Evolutionary conservation across 495 filamentous ascomycete genomes (phyloP).

Genomic region (Neurospora sp.): DNA sequence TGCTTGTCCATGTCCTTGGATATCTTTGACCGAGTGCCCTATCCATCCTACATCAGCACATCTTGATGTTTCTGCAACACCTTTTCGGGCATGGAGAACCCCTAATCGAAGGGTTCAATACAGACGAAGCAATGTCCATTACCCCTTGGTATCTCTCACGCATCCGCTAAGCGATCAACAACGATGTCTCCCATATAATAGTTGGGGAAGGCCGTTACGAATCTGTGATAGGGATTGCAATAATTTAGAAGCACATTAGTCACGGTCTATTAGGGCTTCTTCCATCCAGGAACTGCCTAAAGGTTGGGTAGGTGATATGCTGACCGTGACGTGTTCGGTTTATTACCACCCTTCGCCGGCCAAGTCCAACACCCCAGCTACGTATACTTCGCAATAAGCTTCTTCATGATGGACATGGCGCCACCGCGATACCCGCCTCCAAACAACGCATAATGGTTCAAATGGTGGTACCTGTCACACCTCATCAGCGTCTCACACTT

Average conservation of each 20-base stretch:
- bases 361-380: background rate
- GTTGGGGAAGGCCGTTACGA: background rate
- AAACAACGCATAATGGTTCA: slow-evolving; percentile 84
- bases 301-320: background rate
- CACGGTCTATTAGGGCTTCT: too few species aligned
- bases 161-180: background rate
- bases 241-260: too few species aligned
- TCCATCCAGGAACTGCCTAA: too few species aligned
- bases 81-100: background rate
- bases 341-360: background rate
- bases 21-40: too few species aligned
- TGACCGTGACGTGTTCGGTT: background rate
- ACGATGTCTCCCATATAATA: background rate
- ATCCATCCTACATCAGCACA: background rate
- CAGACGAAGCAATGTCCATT: background rate
- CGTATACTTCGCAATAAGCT: slow-evolving; percentile 56
- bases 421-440: slow-evolving; percentile 63
- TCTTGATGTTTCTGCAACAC: background rate
- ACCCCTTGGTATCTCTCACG: background rate
- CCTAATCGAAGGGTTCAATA: background rate
- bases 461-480: slow-evolving; percentile 63
- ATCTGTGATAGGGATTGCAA: too few species aligned
- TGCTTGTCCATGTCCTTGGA: background rate
- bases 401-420: slow-evolving; percentile 66
- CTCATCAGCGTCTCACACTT: background rate